Evolutionary conservation across 805 yeast species (phyloP).

Genomic region (Trichomonascus vanleenenianus): DNA sequence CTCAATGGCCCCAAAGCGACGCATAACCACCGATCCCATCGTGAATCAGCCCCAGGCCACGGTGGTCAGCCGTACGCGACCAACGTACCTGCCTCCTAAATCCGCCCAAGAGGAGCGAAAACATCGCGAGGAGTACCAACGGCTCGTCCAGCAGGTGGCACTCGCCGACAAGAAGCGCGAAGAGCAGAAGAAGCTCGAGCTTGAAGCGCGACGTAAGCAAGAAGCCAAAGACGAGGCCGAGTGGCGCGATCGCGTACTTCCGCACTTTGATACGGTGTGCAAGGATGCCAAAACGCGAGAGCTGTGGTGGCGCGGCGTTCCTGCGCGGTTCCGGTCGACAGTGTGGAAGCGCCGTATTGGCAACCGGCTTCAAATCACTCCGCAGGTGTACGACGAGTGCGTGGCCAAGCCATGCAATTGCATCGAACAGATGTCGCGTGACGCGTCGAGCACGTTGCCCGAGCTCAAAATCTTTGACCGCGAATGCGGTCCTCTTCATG

Average conservation of each 20-base stretch:
- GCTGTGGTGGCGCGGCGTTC: conserved; percentile 56
- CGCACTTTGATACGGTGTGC: conserved; percentile 30
- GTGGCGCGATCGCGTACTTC: conserved; percentile 38
- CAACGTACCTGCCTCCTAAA: conserved; percentile 62
- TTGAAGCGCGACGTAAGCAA: conserved; percentile 17
- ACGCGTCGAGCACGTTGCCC: conserved; percentile 29
- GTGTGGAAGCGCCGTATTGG: conserved; percentile 48
- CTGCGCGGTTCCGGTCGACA: conserved; percentile 35
- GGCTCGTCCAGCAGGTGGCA: conserved; percentile 29
- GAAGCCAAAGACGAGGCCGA: conserved; percentile 22
- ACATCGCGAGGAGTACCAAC: conserved; percentile 48
- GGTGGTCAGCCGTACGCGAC: conserved; percentile 40
- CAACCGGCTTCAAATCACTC: conserved; percentile 23
- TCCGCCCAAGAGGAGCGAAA: conserved; percentile 41
- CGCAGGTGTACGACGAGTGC: conserved; percentile 4
- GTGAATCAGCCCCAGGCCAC: conserved; percentile 22
- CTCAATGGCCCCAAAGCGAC: background rate
- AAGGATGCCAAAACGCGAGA: conserved; percentile 38
- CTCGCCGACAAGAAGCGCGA: conserved; percentile 32
- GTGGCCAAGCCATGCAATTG: conserved; percentile 1
- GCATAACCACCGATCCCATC: conserved; percentile 2
- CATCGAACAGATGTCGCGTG: conserved; percentile 12
- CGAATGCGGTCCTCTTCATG: conserved; percentile 26
- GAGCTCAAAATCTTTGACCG: conserved; percentile 32
- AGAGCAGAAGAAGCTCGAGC: conserved; percentile 12